Conservation (phyloP, 352 stramenopile genomes). For the Aphanomyces cochlioides region DNA sequence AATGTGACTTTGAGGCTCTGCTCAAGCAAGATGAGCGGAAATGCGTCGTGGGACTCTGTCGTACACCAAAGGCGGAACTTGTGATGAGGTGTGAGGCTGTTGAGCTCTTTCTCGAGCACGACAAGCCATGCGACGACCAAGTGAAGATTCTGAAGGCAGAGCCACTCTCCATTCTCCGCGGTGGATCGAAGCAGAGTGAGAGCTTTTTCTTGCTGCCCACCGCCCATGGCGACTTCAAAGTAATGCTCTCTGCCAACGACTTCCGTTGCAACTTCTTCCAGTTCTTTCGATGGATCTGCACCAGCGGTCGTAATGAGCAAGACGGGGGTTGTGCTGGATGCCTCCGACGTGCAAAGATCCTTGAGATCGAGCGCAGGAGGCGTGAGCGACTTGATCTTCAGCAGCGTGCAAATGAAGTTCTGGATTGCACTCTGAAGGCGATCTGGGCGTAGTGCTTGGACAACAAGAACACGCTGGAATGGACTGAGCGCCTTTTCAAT, state of each 20-base stretch:
- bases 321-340: slow-evolving; percentile 73
- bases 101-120: slow-evolving; percentile 89
- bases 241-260: slow-evolving; percentile 88
- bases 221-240: slow-evolving; percentile 93
- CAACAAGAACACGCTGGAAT: slow-evolving; percentile 92
- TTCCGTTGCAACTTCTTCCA: slow-evolving; percentile 86
- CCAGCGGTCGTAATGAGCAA: slow-evolving; percentile 90
- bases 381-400: slow-evolving; percentile 84
- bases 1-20: slow-evolving; percentile 94
- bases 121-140: slow-evolving; percentile 92
- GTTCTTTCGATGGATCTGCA: slow-evolving; percentile 91
- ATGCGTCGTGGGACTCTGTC: slow-evolving; percentile 87
- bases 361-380: slow-evolving; percentile 80
- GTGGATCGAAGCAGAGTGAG: slow-evolving; percentile 74
- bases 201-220: slow-evolving; percentile 90
- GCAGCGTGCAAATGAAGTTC: slow-evolving; percentile 84
- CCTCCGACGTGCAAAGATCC: slow-evolving; percentile 58
- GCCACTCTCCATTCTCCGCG: slow-evolving; percentile 84
- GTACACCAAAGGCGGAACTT: slow-evolving; percentile 95
- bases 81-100: slow-evolving; percentile 53
- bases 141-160: slow-evolving; percentile 96
- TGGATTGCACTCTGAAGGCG: slow-evolving; percentile 86
- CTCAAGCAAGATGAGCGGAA: slow-evolving; percentile 90
- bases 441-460: slow-evolving; percentile 89
- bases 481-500: slow-evolving; percentile 73